These are phyloP conservation scores for Onygenales sp. DNA, from an alignment of 2,329 filamentous ascomycete genomes.

Conservation along the genomic window DNA sequence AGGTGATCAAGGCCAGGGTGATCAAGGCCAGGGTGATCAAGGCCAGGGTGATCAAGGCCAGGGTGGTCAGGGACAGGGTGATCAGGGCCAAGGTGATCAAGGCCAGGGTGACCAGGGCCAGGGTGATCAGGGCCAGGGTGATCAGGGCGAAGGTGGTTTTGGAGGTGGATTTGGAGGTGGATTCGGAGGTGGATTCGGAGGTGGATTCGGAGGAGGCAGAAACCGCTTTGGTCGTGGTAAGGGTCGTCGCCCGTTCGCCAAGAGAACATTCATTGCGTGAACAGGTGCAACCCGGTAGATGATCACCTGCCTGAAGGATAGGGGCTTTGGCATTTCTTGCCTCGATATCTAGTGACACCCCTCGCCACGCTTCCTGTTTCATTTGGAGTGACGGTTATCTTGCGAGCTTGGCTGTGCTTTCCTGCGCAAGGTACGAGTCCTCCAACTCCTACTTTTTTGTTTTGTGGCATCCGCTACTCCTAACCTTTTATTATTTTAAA, in stretches of 20 bases:
- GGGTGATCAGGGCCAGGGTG: neutral
- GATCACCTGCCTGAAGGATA: neutral
- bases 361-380: neutral
- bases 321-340: neutral
- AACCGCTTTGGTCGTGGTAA: neutral
- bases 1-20: conserved; percentile 2
- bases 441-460: neutral
- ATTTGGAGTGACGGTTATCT: neutral
- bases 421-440: neutral
- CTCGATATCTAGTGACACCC: neutral
- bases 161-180: neutral
- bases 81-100: neutral
- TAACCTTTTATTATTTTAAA: neutral
- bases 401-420: neutral
- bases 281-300: neutral
- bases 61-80: neutral
- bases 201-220: neutral
- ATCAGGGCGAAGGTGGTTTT: neutral
- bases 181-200: too few species aligned
- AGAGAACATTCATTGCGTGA: conserved; percentile 3
- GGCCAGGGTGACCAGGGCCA: neutral
- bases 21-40: neutral
- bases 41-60: neutral
- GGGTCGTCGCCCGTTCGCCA: neutral
- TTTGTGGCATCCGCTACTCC: neutral